A percentile compares a stretch with the other conserved stretches of the same genome.
These are phyloP conservation scores for Xylaria sp. DNA, from an alignment of 2,329 filamentous ascomycete genomes.

Conservation along the genomic window DNA sequence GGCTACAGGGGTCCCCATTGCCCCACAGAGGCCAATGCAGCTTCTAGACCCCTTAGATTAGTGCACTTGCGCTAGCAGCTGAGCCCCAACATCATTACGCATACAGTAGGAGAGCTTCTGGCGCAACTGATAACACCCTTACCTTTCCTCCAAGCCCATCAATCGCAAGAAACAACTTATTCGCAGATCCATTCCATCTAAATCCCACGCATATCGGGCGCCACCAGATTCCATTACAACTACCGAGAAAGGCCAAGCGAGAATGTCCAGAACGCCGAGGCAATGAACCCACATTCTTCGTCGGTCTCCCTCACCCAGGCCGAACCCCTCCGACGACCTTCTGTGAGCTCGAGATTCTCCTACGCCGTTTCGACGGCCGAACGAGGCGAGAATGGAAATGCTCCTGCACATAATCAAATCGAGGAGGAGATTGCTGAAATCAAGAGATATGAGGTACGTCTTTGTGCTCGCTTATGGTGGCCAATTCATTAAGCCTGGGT, in stretches of 20 bases:
- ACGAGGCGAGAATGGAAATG: constrained; percentile 65
- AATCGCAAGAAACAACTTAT: not conserved
- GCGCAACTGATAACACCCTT: not conserved
- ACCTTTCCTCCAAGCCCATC: not conserved
- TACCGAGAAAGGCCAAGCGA: constrained; percentile 32
- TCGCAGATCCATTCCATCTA: not conserved
- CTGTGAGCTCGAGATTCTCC: constrained; percentile 73
- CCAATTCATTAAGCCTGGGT: not conserved
- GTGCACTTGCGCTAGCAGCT: not conserved
- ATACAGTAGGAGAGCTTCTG: not conserved
- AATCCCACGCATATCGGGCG: not conserved
- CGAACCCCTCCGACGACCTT: constrained; percentile 61
- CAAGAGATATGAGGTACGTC: constrained; percentile 86
- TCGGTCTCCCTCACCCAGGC: constrained; percentile 64
- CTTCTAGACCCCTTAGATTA: constrained; percentile 4
- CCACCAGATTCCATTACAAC: not conserved
- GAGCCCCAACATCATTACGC: not conserved
- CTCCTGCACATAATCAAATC: constrained; percentile 74
- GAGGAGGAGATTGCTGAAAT: constrained; percentile 98
- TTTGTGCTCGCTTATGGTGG: not conserved
- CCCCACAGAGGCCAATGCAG: not conserved
- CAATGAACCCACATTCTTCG: constrained; percentile 59
- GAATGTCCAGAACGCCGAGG: constrained; percentile 54
- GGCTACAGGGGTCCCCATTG: not conserved
- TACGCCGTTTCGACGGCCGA: constrained; percentile 75